Evolutionary conservation across 106 monocot species (phyloP), one percentile per base, ranked within the genome.

Genomic region (Narthecium ossifragum): DNA sequence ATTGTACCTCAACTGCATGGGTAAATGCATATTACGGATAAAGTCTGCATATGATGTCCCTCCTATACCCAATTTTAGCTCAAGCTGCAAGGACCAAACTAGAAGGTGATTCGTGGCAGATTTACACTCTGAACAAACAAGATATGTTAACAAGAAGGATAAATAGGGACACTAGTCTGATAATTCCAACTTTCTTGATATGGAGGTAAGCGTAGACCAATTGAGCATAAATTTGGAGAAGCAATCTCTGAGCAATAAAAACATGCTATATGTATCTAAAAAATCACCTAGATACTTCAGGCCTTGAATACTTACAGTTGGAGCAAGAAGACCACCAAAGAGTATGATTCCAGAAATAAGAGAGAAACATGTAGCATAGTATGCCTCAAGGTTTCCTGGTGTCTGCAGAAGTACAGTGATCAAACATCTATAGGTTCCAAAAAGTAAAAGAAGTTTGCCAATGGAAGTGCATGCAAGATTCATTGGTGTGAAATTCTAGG

Each of bases 31-130:
- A 27, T 64, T 84, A 12, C 46, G 65, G 45, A 98, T 98, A 73
- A 98, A 98, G 67, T 98, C 96, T 76, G 62, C 79, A 63, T 98
- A 98, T 26, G 90, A 84, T 65, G 96, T 98, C 27, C 96, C 96
- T 20, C 96, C 96, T 46, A 98, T 0, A 48, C 96, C 96, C 56
- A 98, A 66, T 70, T 87, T 98, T 53, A 98, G 87, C 76, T 98
- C 96, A 50, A 98, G 73, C 88, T 88, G 73, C 17, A 74, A 55
- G 76, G 53, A 53, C 21, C 34, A 26, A n/a, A n/a, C n/a, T n/a
- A n/a, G n/a, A n/a, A n/a, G n/a, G n/a, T n/a, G n/a, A n/a, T n/a
- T n/a, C n/a, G n/a, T n/a, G n/a, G n/a, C n/a, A n/a, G n/a, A n/a
- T n/a, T n/a, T n/a, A n/a, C n/a, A n/a, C n/a, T n/a, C n/a, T n/a